Evolutionary conservation across 345 rosid species (phyloP), one percentile per base, ranked within the genome.

Genomic region (Excoecaria cochinchinensis): DNA sequence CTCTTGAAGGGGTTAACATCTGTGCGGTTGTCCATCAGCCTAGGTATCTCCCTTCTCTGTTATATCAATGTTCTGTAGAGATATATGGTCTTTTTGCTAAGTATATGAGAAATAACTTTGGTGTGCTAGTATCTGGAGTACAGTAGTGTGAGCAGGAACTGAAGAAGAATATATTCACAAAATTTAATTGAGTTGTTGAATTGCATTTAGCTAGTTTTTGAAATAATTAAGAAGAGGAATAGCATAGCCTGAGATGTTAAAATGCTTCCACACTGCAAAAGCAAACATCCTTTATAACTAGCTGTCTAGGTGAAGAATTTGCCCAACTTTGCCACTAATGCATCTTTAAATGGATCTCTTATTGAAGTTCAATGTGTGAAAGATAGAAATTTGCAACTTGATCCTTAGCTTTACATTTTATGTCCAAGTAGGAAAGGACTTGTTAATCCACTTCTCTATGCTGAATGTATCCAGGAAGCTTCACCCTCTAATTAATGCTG

Each of bases 11-110:
- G 9, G 98, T 94, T 46, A 94, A 94, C 75, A 85, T 94, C 78
- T 84, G 88, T 79, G 90, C 92, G 95, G 98, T 94, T 44, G 79
- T 94, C 64, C 98, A 91, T 75, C 98, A 94, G 78, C 97, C 98
- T 24, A 94, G 98, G 98, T 87, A 87, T n/a, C 55, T 60, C 60
- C 21, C 56, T 59, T 69, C 19, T 69, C 55, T 73, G 40, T 36
- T 59, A 8, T 40, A 17, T 25, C 22, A 65, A 40, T 15, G 22
- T 66, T 10, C 40, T 36, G 47, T 42, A 72, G 67, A 44, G 3
- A 21, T 6, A 22, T 65, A 17, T 22, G 53, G 14, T 46, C 70
- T 67, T 15, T 44, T 17, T 47, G 31, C 31, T 61, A 13, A 48
- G 48, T 73, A 6, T 59, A 50, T 48, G 76, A 73, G 44, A 25